Conservation (phyloP, 1,284 basidiomycete genomes). For the Ceratobasidium theobromae region DNA sequence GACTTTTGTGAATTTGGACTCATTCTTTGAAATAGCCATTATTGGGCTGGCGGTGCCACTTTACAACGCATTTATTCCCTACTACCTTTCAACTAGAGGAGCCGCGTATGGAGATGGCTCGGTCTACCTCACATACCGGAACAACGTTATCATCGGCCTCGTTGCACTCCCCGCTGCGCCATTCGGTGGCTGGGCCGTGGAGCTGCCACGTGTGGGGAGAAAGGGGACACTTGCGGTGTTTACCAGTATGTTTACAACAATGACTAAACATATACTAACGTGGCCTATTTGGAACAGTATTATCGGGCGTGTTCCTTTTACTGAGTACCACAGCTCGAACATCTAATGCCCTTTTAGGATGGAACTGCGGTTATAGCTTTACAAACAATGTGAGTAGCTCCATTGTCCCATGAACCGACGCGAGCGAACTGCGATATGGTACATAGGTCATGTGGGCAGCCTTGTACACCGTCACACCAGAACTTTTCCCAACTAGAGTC, state of each 20-base stretch:
- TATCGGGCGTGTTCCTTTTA: slow-evolving; percentile 70
- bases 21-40: slow-evolving; percentile 48
- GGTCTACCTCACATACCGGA: slow-evolving; percentile 65
- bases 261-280: neutral
- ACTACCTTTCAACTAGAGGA: slow-evolving; percentile 60
- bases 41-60: slow-evolving; percentile 75
- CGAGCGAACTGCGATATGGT: neutral
- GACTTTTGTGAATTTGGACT: neutral
- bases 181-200: slow-evolving; percentile 59
- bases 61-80: slow-evolving; percentile 69
- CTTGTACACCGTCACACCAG: slow-evolving; percentile 42
- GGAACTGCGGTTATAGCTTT: slow-evolving; percentile 71
- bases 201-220: slow-evolving; percentile 59
- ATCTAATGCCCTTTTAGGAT: slow-evolving; percentile 63
- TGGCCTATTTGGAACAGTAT: slow-evolving; percentile 43
- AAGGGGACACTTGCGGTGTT: slow-evolving; percentile 64
- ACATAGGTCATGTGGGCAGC: slow-evolving; percentile 24
- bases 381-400: slow-evolving; percentile 56
- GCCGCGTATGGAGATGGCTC: slow-evolving; percentile 63
- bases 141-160: slow-evolving; percentile 66
- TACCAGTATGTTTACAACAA: slow-evolving; percentile 46
- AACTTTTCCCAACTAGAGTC: slow-evolving; percentile 70
- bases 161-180: slow-evolving; percentile 69
- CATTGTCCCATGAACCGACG: neutral
- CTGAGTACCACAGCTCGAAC: slow-evolving; percentile 64